phyloP scores from a whole-genome alignment of 306 rosid genomes.

The Quercus engelmannii region DNA sequence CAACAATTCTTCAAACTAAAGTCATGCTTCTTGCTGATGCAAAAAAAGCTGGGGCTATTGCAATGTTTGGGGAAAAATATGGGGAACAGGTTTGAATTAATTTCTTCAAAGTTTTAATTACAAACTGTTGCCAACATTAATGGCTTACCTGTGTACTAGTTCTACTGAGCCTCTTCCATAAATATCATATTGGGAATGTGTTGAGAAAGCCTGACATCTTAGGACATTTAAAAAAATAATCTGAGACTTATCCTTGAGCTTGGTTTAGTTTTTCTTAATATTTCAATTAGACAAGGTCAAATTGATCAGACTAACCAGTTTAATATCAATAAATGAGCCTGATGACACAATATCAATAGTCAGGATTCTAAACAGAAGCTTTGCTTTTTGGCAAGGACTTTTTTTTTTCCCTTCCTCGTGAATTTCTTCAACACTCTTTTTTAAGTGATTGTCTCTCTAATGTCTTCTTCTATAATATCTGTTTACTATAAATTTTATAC shows the following conservation, averaged over 20 bases:
- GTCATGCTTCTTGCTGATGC: constrained; percentile 88
- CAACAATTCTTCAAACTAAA: constrained; percentile 69
- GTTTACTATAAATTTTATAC: not conserved
- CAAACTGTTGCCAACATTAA: not conserved
- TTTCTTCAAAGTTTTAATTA: not conserved
- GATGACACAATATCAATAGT: not conserved
- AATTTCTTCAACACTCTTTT: not conserved
- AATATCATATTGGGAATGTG: not conserved
- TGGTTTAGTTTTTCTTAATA: not conserved
- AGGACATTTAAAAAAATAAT: not conserved
- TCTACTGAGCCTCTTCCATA: constrained; percentile 16
- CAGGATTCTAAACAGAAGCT: not conserved
- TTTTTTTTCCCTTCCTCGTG: not conserved
- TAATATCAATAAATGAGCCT: not conserved
- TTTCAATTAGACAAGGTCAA: not conserved
- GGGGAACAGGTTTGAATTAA: constrained; percentile 75
- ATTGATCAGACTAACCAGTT: not conserved
- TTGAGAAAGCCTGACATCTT: constrained; percentile 3
- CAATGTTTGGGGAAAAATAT: constrained; percentile 96
- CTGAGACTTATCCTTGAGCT: not conserved
- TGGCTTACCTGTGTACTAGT: constrained; percentile 9
- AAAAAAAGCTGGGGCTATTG: constrained; percentile 86
- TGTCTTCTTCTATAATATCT: not conserved
- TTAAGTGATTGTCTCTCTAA: not conserved
- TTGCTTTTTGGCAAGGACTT: not conserved